phyloP scores from a whole-genome alignment of 2,329 filamentous ascomycete genomes.

The Ascochyta koolunga region DNA sequence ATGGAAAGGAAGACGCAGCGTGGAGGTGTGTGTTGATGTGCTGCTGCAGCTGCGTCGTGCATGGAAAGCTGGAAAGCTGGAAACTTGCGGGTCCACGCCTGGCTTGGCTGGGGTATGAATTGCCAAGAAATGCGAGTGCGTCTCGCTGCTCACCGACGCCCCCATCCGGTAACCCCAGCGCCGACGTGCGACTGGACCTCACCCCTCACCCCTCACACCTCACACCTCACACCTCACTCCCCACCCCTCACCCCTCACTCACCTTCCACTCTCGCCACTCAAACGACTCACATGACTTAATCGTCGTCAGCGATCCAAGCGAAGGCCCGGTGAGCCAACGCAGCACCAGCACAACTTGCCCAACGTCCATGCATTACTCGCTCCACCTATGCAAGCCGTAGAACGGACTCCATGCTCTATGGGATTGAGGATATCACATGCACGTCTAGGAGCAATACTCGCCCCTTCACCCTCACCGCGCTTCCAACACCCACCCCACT shows the following conservation, averaged over 20 bases:
- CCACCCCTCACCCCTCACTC: too few relatives aligned
- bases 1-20: conserved; percentile 37
- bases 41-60: background rate
- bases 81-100: conserved; percentile 9
- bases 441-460: background rate
- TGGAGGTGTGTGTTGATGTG: background rate
- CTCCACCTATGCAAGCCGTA: background rate
- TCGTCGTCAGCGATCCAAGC: background rate
- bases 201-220: too few relatives aligned
- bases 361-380: too few relatives aligned
- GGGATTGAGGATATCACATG: conserved; percentile 5
- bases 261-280: too few relatives aligned
- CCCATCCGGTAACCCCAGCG: background rate
- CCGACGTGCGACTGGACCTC: background rate
- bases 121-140: conserved; percentile 1
- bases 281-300: too few relatives aligned
- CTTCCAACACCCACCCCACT: background rate
- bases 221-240: too few relatives aligned
- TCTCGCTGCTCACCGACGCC: conserved; percentile 14
- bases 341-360: too few relatives aligned
- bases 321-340: too few relatives aligned
- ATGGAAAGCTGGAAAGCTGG: too few relatives aligned
- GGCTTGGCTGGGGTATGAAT: conserved; percentile 1
- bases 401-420: background rate
- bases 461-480: background rate